Conservation (phyloP, 1,284 basidiomycete genomes). For the Apiotrichum gamsii region DNA sequence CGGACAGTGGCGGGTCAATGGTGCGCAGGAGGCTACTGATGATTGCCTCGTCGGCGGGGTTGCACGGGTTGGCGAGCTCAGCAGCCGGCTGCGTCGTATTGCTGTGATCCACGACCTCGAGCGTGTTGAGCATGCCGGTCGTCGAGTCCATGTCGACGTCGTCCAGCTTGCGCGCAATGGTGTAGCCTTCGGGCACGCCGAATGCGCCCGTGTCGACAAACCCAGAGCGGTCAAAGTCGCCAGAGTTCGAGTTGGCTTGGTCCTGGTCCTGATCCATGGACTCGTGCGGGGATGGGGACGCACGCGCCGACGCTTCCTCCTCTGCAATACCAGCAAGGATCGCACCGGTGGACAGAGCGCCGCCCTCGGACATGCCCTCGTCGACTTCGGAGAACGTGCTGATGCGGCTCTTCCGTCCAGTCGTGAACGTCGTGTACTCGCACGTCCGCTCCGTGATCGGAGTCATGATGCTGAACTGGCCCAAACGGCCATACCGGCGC, state of each 20-base stretch:
- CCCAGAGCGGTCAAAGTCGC: slow-evolving; percentile 9
- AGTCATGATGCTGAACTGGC: slow-evolving; percentile 66
- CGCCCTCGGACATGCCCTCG: no score
- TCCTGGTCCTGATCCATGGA: slow-evolving; percentile 26
- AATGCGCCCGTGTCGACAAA: slow-evolving; percentile 25
- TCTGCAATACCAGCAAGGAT: no score
- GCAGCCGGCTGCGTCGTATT: slow-evolving; percentile 3
- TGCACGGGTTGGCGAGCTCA: slow-evolving; percentile 64
- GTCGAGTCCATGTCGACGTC: slow-evolving; percentile 1
- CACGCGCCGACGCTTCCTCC: background rate
- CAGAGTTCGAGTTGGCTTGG: background rate
- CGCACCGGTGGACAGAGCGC: no score
- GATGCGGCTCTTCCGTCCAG: background rate
- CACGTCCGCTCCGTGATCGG: slow-evolving; percentile 88
- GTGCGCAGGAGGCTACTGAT: slow-evolving; percentile 59
- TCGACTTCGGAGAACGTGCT: slow-evolving; percentile 4
- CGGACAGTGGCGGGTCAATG: slow-evolving; percentile 54
- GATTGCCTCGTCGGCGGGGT: slow-evolving; percentile 70
- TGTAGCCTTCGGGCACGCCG: slow-evolving; percentile 45
- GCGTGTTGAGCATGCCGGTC: slow-evolving; percentile 1
- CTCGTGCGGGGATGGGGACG: slow-evolving; percentile 45
- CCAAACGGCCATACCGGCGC: background rate
- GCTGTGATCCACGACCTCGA: slow-evolving; percentile 4
- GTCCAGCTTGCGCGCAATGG: slow-evolving; percentile 30
- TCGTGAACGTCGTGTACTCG: slow-evolving; percentile 60